phyloP scores from a whole-genome alignment of 768 basidiomycete genomes.

The Hericium erinaceus region DNA sequence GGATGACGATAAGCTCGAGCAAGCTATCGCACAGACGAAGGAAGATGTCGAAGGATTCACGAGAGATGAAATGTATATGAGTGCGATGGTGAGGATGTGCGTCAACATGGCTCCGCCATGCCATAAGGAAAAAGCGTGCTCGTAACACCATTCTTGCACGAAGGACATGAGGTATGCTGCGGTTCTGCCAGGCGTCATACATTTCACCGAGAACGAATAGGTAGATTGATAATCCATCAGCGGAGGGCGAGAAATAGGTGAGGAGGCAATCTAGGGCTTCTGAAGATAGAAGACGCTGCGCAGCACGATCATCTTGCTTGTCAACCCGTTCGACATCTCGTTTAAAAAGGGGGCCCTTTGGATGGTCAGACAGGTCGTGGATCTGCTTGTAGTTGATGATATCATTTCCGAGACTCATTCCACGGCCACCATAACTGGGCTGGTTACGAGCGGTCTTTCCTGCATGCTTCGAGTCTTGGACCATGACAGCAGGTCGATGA shows the following conservation, averaged over 20 bases:
- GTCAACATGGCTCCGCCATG: slow-evolving; percentile 17
- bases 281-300: background rate
- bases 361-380: background rate
- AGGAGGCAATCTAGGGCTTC: background rate
- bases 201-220: slow-evolving; percentile 27
- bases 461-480: background rate
- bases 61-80: slow-evolving; percentile 18
- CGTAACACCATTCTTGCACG: slow-evolving; percentile 18
- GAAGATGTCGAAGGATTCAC: slow-evolving; percentile 18
- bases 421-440: background rate
- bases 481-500: background rate
- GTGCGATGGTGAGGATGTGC: slow-evolving; percentile 13
- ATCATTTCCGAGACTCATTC: background rate
- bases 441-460: background rate
- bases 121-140: slow-evolving; percentile 17
- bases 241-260: slow-evolving; percentile 15
- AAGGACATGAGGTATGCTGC: slow-evolving; percentile 14
- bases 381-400: background rate
- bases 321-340: background rate
- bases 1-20: slow-evolving; percentile 16
- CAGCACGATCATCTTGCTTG: background rate
- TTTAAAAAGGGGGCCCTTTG: background rate
- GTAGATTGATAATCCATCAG: slow-evolving; percentile 23
- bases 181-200: slow-evolving; percentile 21
- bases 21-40: slow-evolving; percentile 15